phyloP scores from a whole-genome alignment of 306 rosid species.

The Canavalia ensiformis region DNA sequence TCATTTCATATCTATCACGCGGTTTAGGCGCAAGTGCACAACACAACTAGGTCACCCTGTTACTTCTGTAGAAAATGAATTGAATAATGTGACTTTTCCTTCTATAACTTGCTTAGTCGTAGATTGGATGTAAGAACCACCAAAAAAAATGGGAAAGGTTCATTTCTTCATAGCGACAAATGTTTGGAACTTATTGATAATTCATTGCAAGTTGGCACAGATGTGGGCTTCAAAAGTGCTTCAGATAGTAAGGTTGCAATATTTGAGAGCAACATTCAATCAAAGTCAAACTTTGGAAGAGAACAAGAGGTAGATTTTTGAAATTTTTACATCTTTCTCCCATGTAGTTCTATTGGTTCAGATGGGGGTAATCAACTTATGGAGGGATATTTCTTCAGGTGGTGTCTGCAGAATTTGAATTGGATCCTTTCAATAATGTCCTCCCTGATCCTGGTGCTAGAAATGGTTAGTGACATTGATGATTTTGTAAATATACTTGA shows the following conservation, averaged over 20 bases:
- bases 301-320: slow-evolving; percentile 50
- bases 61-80: slow-evolving; percentile 46
- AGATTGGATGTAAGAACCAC: slow-evolving; percentile 30
- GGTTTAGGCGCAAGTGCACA: slow-evolving; percentile 38
- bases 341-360: slow-evolving; percentile 17
- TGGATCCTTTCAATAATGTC: slow-evolving; percentile 59
- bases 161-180: slow-evolving; percentile 43
- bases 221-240: slow-evolving; percentile 52
- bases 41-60: slow-evolving; percentile 29
- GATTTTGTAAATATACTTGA: slow-evolving; percentile 14
- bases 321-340: not conserved
- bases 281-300: slow-evolving; percentile 42
- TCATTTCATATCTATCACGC: slow-evolving; percentile 31
- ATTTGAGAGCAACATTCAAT: slow-evolving; percentile 46
- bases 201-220: slow-evolving; percentile 43
- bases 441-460: slow-evolving; percentile 55
- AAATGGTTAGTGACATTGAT: slow-evolving; percentile 56
- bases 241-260: slow-evolving; percentile 30
- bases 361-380: slow-evolving; percentile 33
- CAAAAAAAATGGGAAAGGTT: slow-evolving; percentile 44
- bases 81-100: slow-evolving; percentile 42
- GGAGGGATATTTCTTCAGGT: slow-evolving; percentile 50
- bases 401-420: slow-evolving; percentile 49
- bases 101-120: slow-evolving; percentile 38
- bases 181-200: slow-evolving; percentile 33